Evolutionary conservation across 2,329 filamentous ascomycete species (phyloP).

Genomic region (Talaromyces sp.): DNA sequence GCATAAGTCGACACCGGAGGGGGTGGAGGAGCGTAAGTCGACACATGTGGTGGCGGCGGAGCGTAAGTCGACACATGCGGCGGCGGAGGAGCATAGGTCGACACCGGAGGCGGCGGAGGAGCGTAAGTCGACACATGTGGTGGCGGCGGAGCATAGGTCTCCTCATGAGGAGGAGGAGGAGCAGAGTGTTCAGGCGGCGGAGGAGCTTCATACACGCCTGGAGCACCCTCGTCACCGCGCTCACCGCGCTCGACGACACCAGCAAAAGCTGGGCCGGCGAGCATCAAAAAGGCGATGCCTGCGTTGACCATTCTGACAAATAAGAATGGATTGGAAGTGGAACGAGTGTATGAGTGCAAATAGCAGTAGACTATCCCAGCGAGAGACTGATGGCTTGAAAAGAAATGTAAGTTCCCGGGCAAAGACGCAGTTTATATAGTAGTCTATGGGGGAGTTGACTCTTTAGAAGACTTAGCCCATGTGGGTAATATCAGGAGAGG

Average conservation of each 20-base stretch:
- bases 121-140: no score
- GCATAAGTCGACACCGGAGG: conserved; percentile 3
- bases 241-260: conserved; percentile 26
- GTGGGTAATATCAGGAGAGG: conserved; percentile 1
- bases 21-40: no score
- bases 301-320: conserved; percentile 30
- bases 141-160: conserved; percentile 3
- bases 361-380: conserved; percentile 11
- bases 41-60: neutral
- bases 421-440: conserved; percentile 11
- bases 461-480: neutral
- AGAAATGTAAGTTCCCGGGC: neutral
- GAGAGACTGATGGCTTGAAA: conserved; percentile 4
- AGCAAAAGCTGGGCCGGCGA: conserved; percentile 32
- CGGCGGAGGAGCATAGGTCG: conserved; percentile 4
- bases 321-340: conserved; percentile 8
- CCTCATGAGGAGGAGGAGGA: conserved; percentile 3
- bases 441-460: neutral
- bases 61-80: conserved; percentile 1
- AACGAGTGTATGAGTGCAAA: conserved; percentile 20
- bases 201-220: conserved; percentile 7
- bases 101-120: neutral
- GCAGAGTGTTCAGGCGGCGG: neutral
- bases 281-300: conserved; percentile 30
- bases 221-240: neutral